Base-by-base conservation (phyloP, 768 basidiomycete genomes). In the Dendrothele bispora region DNA sequence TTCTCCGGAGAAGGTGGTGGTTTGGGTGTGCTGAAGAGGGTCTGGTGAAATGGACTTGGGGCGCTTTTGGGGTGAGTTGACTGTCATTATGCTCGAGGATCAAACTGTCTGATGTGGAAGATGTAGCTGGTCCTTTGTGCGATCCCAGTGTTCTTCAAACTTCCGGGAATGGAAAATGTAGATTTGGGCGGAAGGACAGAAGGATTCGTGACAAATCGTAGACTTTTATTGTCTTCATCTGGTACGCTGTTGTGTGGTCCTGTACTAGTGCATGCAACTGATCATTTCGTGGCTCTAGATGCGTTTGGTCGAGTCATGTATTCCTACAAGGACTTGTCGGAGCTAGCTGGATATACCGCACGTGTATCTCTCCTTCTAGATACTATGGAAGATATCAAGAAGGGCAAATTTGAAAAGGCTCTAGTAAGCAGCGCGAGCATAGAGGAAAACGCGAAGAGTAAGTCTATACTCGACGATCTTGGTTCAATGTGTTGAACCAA, bases 251-350 rank as follows among this genome's bases (percentile, higher is more conserved):
- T 26, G 7, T 45, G 27, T n/a, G 35, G 4, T 21, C 50, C n/a
- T 27, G 24, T 43, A 21, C 18, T 42, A 26, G 6, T 54, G n/a
- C n/a, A 10, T 17, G 7, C 27, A 3, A 12, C 39, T 47, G 32
- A 49, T 44, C 6, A 29, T 37, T 46, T 29, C 27, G 18, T 35
- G 15, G 22, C 52, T 54, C 36, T 24, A 82, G 95, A 98, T 70
- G 95, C 95, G 1, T 89, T 98, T 56, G 94, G 94, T 26, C 82
- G 95, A 17, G 84, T 97, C 24, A 93, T 98, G 91, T 95, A 95
- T 64, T 93, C 91, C 3, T 98, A 97, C 72, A 98, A 97, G 66
- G 95, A 98, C 62, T 74, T 99, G 4, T 84, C 92, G 4, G 95
- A 99, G 62, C 80, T 99, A 27, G 93, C 95, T 3, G 95, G 95